These are phyloP conservation scores for Claviceps sp. DNA, from an alignment of 2,329 filamentous ascomycete species.

Conservation along the genomic window DNA sequence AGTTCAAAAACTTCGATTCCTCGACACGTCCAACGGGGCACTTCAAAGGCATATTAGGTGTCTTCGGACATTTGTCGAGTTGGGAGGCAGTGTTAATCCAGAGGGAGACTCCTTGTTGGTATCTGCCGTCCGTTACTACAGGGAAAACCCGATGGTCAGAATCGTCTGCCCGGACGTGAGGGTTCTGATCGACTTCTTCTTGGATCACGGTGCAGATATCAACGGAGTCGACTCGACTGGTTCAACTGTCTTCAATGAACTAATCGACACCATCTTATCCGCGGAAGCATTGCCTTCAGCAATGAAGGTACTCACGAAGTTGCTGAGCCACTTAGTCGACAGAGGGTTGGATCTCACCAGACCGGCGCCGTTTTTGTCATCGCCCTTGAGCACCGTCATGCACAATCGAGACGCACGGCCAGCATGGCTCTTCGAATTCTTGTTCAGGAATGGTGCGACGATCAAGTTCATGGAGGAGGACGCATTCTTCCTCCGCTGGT, in stretches of 20 bases:
- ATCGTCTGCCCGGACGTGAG: neutral
- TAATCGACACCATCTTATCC: neutral
- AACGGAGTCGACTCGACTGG: neutral
- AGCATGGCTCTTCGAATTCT: neutral
- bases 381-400: neutral
- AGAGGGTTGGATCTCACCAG: neutral
- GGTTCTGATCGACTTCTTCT: neutral
- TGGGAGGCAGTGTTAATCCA: slow-evolving; percentile 1
- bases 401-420: neutral
- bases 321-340: neutral
- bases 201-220: slow-evolving; percentile 1
- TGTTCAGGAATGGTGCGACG: neutral
- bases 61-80: neutral
- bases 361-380: neutral
- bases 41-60: neutral
- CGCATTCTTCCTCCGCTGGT: neutral
- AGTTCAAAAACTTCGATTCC: neutral
- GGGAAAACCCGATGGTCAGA: neutral
- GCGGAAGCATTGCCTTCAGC: neutral
- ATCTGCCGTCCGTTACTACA: neutral
- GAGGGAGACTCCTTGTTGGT: neutral
- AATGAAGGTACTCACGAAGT: neutral
- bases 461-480: neutral
- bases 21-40: too few relatives aligned
- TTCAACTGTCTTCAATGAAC: neutral